Conservation (phyloP, 2,329 filamentous ascomycete genomes). For the Teratosphaeria gauchensis region DNA sequence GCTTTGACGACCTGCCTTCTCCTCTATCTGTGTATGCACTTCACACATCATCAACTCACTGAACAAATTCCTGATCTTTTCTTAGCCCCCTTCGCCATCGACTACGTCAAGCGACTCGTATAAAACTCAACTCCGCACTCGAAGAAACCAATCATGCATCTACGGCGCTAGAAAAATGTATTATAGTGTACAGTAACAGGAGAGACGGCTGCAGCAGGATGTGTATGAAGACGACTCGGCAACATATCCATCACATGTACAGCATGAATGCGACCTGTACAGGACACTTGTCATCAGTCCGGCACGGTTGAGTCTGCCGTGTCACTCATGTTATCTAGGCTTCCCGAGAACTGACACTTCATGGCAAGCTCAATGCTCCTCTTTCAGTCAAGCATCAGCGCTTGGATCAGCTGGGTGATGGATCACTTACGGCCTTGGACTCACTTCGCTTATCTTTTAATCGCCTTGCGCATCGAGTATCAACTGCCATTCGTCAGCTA, state of each 20-base stretch:
- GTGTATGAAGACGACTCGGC: background rate
- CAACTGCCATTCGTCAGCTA: too few relatives aligned
- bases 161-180: background rate
- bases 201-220: background rate
- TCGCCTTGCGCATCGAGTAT: too few relatives aligned
- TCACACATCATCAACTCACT: background rate
- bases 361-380: too few relatives aligned
- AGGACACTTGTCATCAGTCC: background rate
- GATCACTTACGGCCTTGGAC: too few relatives aligned
- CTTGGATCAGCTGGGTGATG: too few relatives aligned
- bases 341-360: too few relatives aligned
- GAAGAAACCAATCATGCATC: background rate
- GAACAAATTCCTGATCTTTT: background rate
- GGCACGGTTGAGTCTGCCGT: too few relatives aligned
- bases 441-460: too few relatives aligned
- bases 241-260: background rate
- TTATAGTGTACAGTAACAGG: background rate
- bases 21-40: conserved; percentile 62
- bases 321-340: too few relatives aligned
- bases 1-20: conserved; percentile 56
- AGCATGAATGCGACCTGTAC: background rate
- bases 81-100: conserved; percentile 46
- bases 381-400: too few relatives aligned
- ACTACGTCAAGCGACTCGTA: conserved; percentile 43
- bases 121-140: conserved; percentile 9